Conservation (phyloP, 176 grass and related monocot genomes). For the Tillandsia fasciculata region DNA sequence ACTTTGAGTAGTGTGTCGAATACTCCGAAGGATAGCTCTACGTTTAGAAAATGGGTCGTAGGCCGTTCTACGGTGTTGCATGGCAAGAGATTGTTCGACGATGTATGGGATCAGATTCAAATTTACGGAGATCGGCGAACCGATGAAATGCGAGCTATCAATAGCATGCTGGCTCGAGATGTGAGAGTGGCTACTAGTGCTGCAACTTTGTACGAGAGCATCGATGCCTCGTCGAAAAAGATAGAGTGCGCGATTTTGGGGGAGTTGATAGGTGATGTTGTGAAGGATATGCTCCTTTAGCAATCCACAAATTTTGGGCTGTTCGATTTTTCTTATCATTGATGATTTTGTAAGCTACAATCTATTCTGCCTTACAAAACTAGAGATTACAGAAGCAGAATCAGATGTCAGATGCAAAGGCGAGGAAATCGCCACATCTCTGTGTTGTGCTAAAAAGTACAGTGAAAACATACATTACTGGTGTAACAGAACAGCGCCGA, state of each 20-base stretch:
- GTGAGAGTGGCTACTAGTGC: constrained; percentile 25
- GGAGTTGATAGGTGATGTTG: constrained; percentile 32
- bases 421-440: too few relatives aligned
- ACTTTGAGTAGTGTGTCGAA: constrained; percentile 27
- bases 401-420: too few relatives aligned
- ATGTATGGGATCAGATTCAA: constrained; percentile 47
- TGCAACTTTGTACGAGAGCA: constrained; percentile 29
- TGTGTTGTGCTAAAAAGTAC: too few relatives aligned
- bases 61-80: constrained; percentile 4
- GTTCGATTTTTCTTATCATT: too few relatives aligned
- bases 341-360: too few relatives aligned
- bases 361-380: too few relatives aligned
- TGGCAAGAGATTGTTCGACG: constrained; percentile 35
- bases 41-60: constrained; percentile 32
- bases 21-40: constrained; percentile 14
- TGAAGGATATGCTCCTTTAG: constrained; percentile 14
- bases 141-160: constrained; percentile 38
- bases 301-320: too few relatives aligned
- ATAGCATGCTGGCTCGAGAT: constrained; percentile 36
- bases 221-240: constrained; percentile 35
- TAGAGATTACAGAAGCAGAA: too few relatives aligned
- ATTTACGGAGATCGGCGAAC: constrained; percentile 20
- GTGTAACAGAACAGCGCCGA: too few relatives aligned
- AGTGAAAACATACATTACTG: too few relatives aligned
- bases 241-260: constrained; percentile 38